Base-by-base conservation (phyloP, 2,329 filamentous ascomycete genomes). In the Aspergillus ibericus region DNA sequence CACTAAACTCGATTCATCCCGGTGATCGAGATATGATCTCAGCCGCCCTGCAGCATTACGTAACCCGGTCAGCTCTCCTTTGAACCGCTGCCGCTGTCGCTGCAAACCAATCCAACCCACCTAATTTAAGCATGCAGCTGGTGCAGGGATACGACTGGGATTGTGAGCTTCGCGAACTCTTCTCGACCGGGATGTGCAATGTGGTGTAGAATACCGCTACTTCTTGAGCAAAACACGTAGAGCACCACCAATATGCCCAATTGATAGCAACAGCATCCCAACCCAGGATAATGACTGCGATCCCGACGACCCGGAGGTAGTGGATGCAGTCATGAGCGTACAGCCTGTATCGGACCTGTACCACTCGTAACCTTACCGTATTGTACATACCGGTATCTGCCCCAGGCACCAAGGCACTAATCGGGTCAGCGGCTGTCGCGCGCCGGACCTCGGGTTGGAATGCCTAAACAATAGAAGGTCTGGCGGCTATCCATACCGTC, bases 31-130 rank as follows among this genome's bases (percentile, higher is more conserved):
- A 55, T 59, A 36, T 51, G 9, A 25, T 48, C 20, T 59, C 53
- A 59, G 57, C 53, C 57, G 53, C 57, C 46, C 57, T 56, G 53
- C 57, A 56, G 25, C 40, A 51, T 59, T 59, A 59, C 57, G 57
- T 59, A 59, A 59, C 57, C 38, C 53, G 36, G 40, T 20, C 50
- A 42, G 50, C n/a, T 38, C 10, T 8, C 50, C 36, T 16, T 18
- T 42, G 50, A 53, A 53, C 51, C 38, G 50, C 35, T 42, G 50
- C 36, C 35, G 36, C 49, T 7, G 22, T 27, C 15, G n/a, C 20
- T 9, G 38, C 35, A 42, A 53, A 42, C 50, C 10, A 35, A 18
- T 16, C 36, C 10, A 20, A 18, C 38, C n/a, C 25, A 18, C 27
- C 27, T 29, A 40, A 53, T 44, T 53, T 53, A 53, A 53, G 51